Percentiles rank a stretch among this genome's conserved stretches.
phyloP scores from a whole-genome alignment of 2,329 filamentous ascomycete genomes.

The Colletotrichum neosansevieriae region DNA sequence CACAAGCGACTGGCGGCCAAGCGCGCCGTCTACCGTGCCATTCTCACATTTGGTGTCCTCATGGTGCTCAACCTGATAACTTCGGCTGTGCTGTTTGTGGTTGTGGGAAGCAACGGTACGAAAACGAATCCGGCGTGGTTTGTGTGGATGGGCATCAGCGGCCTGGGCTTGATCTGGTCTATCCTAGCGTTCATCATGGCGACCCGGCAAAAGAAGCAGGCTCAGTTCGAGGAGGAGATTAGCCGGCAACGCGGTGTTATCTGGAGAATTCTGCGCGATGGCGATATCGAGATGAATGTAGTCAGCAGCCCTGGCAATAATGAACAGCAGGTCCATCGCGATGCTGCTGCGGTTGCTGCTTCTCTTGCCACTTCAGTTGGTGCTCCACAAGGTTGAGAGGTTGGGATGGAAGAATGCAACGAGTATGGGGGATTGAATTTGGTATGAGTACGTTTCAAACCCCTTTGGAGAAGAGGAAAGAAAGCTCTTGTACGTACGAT shows the following conservation, averaged over 20 bases:
- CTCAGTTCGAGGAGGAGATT: background rate
- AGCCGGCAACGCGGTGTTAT: background rate
- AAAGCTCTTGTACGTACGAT: too few relatives aligned
- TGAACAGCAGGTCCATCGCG: background rate
- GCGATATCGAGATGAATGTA: background rate
- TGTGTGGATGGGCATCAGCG: conserved; percentile 16
- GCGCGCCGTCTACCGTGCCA: background rate
- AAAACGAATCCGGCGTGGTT: background rate
- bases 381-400: background rate
- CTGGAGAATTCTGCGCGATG: background rate
- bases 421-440: too few relatives aligned
- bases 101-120: background rate
- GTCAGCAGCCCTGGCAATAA: background rate
- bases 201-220: background rate
- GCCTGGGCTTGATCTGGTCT: background rate
- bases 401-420: too few relatives aligned
- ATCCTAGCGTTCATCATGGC: background rate
- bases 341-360: background rate
- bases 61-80: conserved; percentile 13
- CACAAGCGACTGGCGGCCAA: background rate
- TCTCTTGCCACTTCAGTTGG: background rate
- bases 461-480: too few relatives aligned
- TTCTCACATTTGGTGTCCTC: background rate
- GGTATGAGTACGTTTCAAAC: too few relatives aligned
- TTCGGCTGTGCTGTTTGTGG: background rate